A percentile compares a stretch with the other conserved stretches of the same genome.
These are phyloP conservation scores for Aureobasidium pullulans DNA, from an alignment of 2,329 filamentous ascomycete species.

Conservation along the genomic window DNA sequence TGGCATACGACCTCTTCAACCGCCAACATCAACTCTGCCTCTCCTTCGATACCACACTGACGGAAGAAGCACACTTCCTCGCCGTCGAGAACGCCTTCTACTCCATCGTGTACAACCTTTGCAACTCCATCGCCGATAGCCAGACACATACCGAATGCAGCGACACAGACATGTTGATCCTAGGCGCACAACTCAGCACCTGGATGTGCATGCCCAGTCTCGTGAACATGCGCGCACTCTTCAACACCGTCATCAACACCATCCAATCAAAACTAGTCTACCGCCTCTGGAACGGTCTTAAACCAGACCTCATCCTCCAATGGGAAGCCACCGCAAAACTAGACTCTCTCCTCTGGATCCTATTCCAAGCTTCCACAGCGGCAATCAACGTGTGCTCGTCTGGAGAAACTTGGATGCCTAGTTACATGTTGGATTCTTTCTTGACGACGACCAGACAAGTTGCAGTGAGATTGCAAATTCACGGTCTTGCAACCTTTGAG, in stretches of 20 bases:
- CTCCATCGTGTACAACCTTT: slow-evolving; percentile 2
- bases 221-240: slow-evolving; percentile 10
- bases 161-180: slow-evolving; percentile 5
- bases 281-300: slow-evolving; percentile 11
- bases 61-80: slow-evolving; percentile 1
- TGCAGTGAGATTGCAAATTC: not conserved
- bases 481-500: not conserved
- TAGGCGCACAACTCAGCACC: slow-evolving; percentile 7
- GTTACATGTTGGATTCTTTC: slow-evolving; percentile 5
- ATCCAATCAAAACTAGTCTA: slow-evolving; percentile 9
- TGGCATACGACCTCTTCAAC: slow-evolving; percentile 7
- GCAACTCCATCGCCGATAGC: not conserved
- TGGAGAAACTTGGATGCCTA: slow-evolving; percentile 8
- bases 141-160: not conserved
- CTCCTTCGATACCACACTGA: not conserved
- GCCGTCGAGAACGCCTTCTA: slow-evolving; percentile 5
- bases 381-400: slow-evolving; percentile 2
- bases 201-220: slow-evolving; percentile 6
- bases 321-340: slow-evolving; percentile 3
- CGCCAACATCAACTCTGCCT: not conserved
- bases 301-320: not conserved
- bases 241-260: slow-evolving; percentile 13
- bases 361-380: slow-evolving; percentile 9
- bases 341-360: slow-evolving; percentile 1
- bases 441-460: slow-evolving; percentile 4